Evolutionary conservation across 345 rosid genomes (phyloP).

Genomic region (Gossypium australe): DNA sequence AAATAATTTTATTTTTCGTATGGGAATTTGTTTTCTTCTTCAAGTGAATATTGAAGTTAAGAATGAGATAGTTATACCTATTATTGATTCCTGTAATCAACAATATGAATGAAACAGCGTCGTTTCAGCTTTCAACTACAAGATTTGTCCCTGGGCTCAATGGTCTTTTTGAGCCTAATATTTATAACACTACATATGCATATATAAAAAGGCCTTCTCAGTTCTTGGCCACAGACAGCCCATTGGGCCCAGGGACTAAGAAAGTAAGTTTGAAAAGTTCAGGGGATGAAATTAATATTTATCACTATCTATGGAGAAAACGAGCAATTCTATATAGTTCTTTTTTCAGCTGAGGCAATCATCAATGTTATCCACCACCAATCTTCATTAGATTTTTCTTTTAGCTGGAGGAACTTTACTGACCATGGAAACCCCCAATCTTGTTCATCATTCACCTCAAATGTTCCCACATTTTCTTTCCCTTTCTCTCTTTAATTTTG

Average conservation of each 20-base stretch:
- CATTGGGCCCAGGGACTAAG: neutral
- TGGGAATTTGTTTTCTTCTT: too few relatives aligned
- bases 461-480: neutral
- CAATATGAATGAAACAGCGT: too few relatives aligned
- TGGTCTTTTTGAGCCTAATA: too few relatives aligned
- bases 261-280: neutral
- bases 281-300: neutral
- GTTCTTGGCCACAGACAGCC: too few relatives aligned
- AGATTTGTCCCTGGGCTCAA: too few relatives aligned
- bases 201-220: too few relatives aligned
- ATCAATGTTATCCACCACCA: constrained; percentile 2
- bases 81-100: too few relatives aligned
- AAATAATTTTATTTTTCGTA: too few relatives aligned
- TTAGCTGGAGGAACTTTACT: neutral
- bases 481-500: neutral
- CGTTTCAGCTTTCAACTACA: too few relatives aligned
- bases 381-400: neutral
- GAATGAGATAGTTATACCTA: too few relatives aligned
- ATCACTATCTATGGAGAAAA: neutral
- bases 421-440: neutral
- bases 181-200: too few relatives aligned
- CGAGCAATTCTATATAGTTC: neutral
- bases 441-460: constrained; percentile 10
- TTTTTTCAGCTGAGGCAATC: neutral
- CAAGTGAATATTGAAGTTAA: too few relatives aligned